Evolutionary conservation across 495 filamentous ascomycete species (phyloP).

Genomic region (Trichoderma orchidacearum): DNA sequence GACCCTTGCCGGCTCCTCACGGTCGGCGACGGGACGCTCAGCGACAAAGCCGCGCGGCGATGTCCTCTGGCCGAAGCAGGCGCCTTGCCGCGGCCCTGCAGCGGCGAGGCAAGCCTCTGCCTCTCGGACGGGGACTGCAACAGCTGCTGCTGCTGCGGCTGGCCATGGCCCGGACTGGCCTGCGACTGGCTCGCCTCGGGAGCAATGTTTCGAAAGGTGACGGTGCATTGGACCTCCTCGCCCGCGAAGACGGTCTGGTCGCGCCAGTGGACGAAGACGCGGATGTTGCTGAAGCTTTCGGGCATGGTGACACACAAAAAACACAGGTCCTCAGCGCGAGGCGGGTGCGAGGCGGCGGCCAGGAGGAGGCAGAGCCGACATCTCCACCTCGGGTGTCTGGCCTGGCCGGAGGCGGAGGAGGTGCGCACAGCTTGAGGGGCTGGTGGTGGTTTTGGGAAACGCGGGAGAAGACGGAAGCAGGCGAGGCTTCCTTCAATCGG

Average conservation of each 20-base stretch:
- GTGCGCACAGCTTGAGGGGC: not conserved
- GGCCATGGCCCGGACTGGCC: not conserved
- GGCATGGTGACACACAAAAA: conserved; percentile 22
- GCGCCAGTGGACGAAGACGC: conserved; percentile 89
- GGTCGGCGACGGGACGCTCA: conserved; percentile 35
- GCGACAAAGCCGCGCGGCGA: conserved; percentile 43
- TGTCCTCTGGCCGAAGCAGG: conserved; percentile 19
- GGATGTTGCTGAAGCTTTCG: conserved; percentile 51
- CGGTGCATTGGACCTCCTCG: conserved; percentile 84
- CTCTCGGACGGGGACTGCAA: not conserved
- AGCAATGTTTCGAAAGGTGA: conserved; percentile 82
- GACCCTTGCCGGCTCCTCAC: conserved; percentile 22
- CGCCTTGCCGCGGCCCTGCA: not conserved
- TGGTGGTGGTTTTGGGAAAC: too few relatives aligned
- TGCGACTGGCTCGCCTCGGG: not conserved
- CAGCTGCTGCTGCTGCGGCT: not conserved
- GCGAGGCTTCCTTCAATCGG: too few relatives aligned
- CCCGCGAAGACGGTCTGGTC: conserved; percentile 87
- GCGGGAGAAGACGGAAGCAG: not conserved
- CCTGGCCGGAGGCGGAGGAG: not conserved
- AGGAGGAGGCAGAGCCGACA: not conserved
- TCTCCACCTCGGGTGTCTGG: not conserved
- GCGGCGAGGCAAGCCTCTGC: not conserved
- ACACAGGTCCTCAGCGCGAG: not conserved
- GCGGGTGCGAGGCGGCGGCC: not conserved